phyloP scores from a whole-genome alignment of 2,329 filamentous ascomycete genomes.

The Fusarium compactum region DNA sequence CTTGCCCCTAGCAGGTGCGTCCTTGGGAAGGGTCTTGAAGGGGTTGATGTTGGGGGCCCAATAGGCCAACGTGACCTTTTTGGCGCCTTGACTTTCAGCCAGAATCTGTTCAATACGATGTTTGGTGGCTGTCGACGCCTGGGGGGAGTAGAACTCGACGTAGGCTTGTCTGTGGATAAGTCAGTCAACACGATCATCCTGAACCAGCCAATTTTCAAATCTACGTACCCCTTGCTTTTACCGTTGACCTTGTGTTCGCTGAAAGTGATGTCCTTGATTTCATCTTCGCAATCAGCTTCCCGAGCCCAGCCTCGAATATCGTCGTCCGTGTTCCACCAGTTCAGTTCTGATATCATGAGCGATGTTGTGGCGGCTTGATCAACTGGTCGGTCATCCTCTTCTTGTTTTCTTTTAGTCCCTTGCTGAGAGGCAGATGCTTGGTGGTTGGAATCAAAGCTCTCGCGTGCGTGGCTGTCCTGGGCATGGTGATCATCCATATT shows the following conservation, averaged over 20 bases:
- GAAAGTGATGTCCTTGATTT: conserved; percentile 93
- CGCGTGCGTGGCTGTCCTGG: conserved; percentile 53
- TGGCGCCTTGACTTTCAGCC: conserved; percentile 65
- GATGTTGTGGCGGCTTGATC: conserved; percentile 74
- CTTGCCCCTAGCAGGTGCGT: conserved; percentile 75
- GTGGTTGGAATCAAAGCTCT: conserved; percentile 56
- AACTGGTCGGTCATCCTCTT: conserved; percentile 68
- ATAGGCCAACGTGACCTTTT: conserved; percentile 80
- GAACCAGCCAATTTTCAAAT: not conserved
- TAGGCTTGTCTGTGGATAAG: conserved; percentile 73
- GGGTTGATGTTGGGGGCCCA: conserved; percentile 83
- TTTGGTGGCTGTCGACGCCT: conserved; percentile 88
- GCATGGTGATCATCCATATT: conserved; percentile 58
- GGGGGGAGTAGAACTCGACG: conserved; percentile 83
- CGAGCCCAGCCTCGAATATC: conserved; percentile 90
- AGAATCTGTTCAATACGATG: conserved; percentile 77
- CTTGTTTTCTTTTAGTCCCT: conserved; percentile 71
- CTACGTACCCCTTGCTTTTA: conserved; percentile 90
- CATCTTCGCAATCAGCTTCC: conserved; percentile 82
- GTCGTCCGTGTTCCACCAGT: conserved; percentile 98
- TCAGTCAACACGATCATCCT: conserved; percentile 17
- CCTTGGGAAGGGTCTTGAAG: conserved; percentile 91
- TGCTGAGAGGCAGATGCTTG: conserved; percentile 55
- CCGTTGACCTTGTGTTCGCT: conserved; percentile 99
- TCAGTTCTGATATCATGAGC: conserved; percentile 87